Conservation (phyloP, 257 asterid species). For the Paulownia fortunei region DNA sequence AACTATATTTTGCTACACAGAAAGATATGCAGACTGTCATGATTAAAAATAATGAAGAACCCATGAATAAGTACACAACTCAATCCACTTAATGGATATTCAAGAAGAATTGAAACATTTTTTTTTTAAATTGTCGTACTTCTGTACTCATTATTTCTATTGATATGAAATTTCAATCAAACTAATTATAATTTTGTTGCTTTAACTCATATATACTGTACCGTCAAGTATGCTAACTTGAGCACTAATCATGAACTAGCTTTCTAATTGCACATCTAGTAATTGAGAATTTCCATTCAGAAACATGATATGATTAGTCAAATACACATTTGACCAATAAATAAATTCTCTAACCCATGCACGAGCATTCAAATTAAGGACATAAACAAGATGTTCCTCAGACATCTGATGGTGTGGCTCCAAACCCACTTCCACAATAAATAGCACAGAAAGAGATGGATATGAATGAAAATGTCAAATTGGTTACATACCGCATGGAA, state of each 20-base stretch:
- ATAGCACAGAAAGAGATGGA: background rate
- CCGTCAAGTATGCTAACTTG: slow-evolving; percentile 2
- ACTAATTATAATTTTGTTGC: background rate
- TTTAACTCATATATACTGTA: background rate
- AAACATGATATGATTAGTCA: background rate
- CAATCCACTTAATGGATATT: background rate
- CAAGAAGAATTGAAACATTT: background rate
- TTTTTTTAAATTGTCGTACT: background rate
- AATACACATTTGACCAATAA: background rate
- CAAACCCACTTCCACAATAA: background rate
- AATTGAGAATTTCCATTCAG: background rate
- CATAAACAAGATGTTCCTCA: background rate
- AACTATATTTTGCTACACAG: background rate
- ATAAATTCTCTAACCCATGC: background rate
- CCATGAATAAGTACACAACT: background rate
- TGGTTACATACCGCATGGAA: slow-evolving; percentile 69
- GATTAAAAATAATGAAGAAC: background rate
- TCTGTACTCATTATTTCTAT: background rate
- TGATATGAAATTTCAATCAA: background rate
- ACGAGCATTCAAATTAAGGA: background rate
- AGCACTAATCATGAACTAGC: background rate
- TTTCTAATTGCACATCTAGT: slow-evolving; percentile 11
- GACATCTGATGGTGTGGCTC: background rate
- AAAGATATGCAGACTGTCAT: background rate
- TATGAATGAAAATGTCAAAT: slow-evolving; percentile 19